phyloP scores from a whole-genome alignment of 768 basidiomycete species.

The Boletus rubescentipes region DNA sequence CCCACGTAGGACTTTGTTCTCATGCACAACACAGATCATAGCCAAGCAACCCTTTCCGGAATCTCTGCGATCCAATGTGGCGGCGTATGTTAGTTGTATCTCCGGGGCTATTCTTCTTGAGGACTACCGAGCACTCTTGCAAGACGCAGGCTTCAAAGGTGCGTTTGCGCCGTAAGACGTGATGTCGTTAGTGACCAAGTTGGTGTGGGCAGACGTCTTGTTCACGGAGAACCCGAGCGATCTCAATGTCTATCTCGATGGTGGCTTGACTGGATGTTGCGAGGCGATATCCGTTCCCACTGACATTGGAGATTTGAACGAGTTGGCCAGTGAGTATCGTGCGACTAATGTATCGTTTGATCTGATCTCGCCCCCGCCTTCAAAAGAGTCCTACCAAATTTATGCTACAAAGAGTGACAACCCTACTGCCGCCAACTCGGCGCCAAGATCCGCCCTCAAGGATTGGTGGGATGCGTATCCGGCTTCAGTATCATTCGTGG shows the following conservation, averaged over 20 bases:
- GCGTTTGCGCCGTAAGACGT: not conserved
- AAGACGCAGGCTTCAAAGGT: constrained; percentile 44
- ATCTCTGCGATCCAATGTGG: constrained; percentile 40
- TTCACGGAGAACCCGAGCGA: constrained; percentile 44
- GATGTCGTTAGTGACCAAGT: not conserved
- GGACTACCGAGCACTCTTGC: constrained; percentile 39
- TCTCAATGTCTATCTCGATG: constrained; percentile 34
- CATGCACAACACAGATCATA: constrained; percentile 38
- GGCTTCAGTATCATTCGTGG: constrained; percentile 29
- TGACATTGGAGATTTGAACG: constrained; percentile 39
- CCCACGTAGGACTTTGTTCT: not conserved
- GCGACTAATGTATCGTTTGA: not conserved
- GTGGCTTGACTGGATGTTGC: constrained; percentile 17
- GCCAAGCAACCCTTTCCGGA: constrained; percentile 46
- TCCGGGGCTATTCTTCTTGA: constrained; percentile 42
- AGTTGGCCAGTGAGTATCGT: constrained; percentile 41
- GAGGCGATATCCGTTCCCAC: not conserved
- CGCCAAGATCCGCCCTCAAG: constrained; percentile 27
- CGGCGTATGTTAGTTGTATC: constrained; percentile 45
- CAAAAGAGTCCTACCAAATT: constrained; percentile 47
- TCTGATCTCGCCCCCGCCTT: not conserved
- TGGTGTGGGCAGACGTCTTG: constrained; percentile 35
- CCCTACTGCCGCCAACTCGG: not conserved
- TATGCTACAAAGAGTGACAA: constrained; percentile 39
- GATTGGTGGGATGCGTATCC: constrained; percentile 61